phyloP scores from a whole-genome alignment of 2,329 filamentous ascomycete genomes.

The Chaetomiaceae sp. region DNA sequence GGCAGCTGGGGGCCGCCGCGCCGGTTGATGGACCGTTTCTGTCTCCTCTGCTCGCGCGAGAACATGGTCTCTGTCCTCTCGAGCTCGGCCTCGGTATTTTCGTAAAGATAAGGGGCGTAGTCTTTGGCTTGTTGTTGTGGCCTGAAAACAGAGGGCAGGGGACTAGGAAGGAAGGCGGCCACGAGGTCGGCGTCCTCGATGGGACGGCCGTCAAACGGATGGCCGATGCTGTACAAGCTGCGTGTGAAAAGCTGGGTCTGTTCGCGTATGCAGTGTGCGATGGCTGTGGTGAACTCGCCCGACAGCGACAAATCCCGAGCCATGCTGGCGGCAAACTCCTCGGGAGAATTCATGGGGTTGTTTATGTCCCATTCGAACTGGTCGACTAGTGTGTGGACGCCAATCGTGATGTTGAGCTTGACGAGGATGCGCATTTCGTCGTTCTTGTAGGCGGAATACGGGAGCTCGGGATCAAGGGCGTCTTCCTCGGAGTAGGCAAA shows the following conservation, averaged over 20 bases:
- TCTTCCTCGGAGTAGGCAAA: slow-evolving; percentile 88
- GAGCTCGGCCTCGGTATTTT: slow-evolving; percentile 84
- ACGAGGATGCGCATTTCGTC: slow-evolving; percentile 97
- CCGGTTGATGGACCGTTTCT: slow-evolving; percentile 92
- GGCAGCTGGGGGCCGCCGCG: slow-evolving; percentile 87
- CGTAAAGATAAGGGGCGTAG: slow-evolving; percentile 88
- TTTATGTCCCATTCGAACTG: slow-evolving; percentile 99
- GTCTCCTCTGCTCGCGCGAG: slow-evolving; percentile 85
- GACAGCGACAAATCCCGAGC: slow-evolving; percentile 83
- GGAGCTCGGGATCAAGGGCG: slow-evolving; percentile 80
- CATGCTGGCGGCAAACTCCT: slow-evolving; percentile 90
- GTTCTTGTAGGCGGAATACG: slow-evolving; percentile 94
- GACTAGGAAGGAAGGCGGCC: slow-evolving; percentile 79
- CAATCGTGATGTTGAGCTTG: slow-evolving; percentile 97
- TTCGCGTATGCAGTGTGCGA: slow-evolving; percentile 95
- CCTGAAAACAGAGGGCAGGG: slow-evolving; percentile 76
- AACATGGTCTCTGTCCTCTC: slow-evolving; percentile 90
- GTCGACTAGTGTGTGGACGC: slow-evolving; percentile 86
- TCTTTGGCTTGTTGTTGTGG: slow-evolving; percentile 92
- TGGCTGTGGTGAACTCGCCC: slow-evolving; percentile 94
- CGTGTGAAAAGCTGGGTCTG: slow-evolving; percentile 92
- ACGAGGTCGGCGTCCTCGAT: slow-evolving; percentile 89
- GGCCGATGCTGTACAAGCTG: slow-evolving; percentile 86
- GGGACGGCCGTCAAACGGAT: slow-evolving; percentile 90
- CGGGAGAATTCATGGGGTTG: slow-evolving; percentile 86